phyloP scores from a whole-genome alignment of 768 basidiomycete genomes.

The Suillus weaverae region DNA sequence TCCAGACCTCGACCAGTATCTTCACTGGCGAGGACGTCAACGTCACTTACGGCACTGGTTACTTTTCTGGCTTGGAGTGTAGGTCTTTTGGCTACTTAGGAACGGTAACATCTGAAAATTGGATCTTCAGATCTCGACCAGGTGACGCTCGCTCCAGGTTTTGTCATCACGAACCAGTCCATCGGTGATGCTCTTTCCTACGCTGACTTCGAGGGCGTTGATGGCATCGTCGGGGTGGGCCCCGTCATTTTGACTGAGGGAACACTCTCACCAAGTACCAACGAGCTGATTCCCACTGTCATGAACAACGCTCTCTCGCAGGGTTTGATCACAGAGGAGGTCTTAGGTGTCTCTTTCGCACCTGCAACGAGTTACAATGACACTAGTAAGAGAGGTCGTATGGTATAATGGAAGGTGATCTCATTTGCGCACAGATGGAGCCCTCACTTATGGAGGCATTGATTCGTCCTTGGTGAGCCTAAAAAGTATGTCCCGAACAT shows the following conservation, averaged over 20 bases:
- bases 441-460: conserved; percentile 20
- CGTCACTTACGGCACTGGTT: conserved; percentile 5
- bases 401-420: not conserved
- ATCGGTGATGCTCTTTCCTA: conserved; percentile 20
- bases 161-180: conserved; percentile 21
- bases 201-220: conserved; percentile 19
- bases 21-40: conserved; percentile 15
- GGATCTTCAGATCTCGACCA: conserved; percentile 11
- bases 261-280: conserved; percentile 7
- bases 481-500: not conserved
- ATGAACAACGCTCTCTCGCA: conserved; percentile 19
- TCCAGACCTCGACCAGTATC: conserved; percentile 14
- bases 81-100: not conserved
- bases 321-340: conserved; percentile 13
- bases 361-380: conserved; percentile 14
- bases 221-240: conserved; percentile 20
- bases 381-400: not conserved
- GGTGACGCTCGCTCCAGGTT: conserved; percentile 16
- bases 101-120: not conserved
- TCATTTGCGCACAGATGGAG: conserved; percentile 11
- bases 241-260: conserved; percentile 15
- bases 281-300: conserved; percentile 18
- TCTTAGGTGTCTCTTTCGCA: conserved; percentile 18
- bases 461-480: conserved; percentile 12
- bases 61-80: conserved; percentile 36